Evolutionary conservation across 495 filamentous ascomycete species (phyloP).

Genomic region (Articulospora tetracladia): DNA sequence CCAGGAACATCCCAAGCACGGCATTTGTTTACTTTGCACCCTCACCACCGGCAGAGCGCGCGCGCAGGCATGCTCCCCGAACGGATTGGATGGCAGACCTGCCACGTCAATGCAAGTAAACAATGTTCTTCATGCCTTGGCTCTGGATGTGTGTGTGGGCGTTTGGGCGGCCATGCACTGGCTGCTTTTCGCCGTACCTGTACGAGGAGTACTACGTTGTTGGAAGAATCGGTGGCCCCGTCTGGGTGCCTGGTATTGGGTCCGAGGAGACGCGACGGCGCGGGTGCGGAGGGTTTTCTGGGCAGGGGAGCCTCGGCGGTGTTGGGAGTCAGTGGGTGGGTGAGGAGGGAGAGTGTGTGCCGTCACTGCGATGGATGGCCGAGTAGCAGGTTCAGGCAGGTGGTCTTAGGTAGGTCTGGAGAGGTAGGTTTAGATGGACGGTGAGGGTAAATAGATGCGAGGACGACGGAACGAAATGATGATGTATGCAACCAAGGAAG

Average conservation of each 20-base stretch:
- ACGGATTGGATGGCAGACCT: not conserved
- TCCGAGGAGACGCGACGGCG: constrained; percentile 4
- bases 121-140: constrained; percentile 26
- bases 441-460: too few relatives aligned
- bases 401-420: too few relatives aligned
- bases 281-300: not conserved
- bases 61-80: not conserved
- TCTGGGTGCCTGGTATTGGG: not conserved
- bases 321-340: not conserved
- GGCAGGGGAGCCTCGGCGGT: not conserved
- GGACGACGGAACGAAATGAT: too few relatives aligned
- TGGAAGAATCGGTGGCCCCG: too few relatives aligned
- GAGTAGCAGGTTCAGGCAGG: too few relatives aligned
- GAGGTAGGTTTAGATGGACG: too few relatives aligned
- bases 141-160: constrained; percentile 3
- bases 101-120: constrained; percentile 28
- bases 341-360: not conserved
- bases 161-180: too few relatives aligned
- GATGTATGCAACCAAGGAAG: too few relatives aligned
- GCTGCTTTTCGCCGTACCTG: too few relatives aligned
- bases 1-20: constrained; percentile 11
- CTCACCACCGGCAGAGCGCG: not conserved
- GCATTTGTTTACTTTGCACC: not conserved
- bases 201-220: too few relatives aligned
- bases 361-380: too few relatives aligned